Evolutionary conservation across 2,329 filamentous ascomycete genomes (phyloP), one percentile per base, ranked within the genome.

Genomic region (Fusarium cicatricum): DNA sequence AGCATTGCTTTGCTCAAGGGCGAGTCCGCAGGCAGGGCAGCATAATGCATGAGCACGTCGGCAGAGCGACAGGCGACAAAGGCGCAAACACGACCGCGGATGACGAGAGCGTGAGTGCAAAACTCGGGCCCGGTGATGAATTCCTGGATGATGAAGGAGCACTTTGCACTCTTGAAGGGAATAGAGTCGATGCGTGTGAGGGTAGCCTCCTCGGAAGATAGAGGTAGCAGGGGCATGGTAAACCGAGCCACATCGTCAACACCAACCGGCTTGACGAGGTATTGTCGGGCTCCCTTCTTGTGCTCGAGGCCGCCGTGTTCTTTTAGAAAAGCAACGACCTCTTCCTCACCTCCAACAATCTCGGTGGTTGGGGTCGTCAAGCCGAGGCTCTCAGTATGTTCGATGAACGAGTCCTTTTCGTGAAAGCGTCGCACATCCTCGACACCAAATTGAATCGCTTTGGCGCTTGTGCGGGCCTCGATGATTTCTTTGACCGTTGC

Each of bases 41-140:
- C 74, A 72, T 91, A 92, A 63, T 89, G 85, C 83, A 90, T 89
- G 19, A 86, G 75, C 4, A 88, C 75, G 60, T 85, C 85, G 1
- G 79, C 77, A 1, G 84, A 87, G 3, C 84, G 84, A 66, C 89
- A 91, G 0, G 88, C 85, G 7, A 85, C 82, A 61, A 92, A 91
- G 0, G 83, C 84, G 43, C 82, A 82, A 14, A 93, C 82, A 29
- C 81, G 72, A 2, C 89, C 89, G 0, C 78, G 74, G n/a, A 92
- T 78, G 4, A 92, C 75, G 3, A 92, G 77, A 0, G 88, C 76
- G 63, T 92, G 89, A 0, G 90, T 91, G 72, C 87, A 90, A 69
- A 87, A 92, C 70, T 92, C 89, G 0, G 79, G 77, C 0, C 81
- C 78, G 0, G 66, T 53, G 58, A 90, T 83, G 70, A 82, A 90